These are phyloP conservation scores for Quercus aquifolioides DNA, from an alignment of 306 rosid genomes.

Conservation along the genomic window DNA sequence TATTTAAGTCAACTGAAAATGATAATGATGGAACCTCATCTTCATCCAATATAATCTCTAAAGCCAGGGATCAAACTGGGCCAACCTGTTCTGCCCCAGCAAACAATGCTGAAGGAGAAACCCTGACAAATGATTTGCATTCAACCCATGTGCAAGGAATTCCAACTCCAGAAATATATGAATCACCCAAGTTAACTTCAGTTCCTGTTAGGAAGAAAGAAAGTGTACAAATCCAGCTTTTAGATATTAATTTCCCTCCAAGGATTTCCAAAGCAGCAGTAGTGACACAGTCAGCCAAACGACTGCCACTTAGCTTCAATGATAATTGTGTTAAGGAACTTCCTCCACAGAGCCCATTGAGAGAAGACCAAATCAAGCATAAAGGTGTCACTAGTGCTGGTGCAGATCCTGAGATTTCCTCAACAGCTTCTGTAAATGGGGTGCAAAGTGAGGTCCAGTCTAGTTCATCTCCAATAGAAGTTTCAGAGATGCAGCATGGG, in stretches of 20 bases:
- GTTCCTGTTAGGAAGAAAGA: constrained; percentile 60
- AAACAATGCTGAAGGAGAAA: constrained; percentile 61
- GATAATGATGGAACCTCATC: constrained; percentile 72
- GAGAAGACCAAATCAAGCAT: constrained; percentile 35
- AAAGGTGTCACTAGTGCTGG: constrained; percentile 25
- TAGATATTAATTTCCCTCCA: constrained; percentile 94
- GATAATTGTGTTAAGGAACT: constrained; percentile 37
- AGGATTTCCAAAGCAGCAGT: constrained; percentile 40
- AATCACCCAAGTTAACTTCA: constrained; percentile 80
- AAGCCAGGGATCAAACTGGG: constrained; percentile 48
- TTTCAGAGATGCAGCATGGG: constrained; percentile 54
- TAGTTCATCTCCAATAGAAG: constrained; percentile 63
- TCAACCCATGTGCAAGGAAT: constrained; percentile 76
- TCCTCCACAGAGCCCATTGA: constrained; percentile 37
- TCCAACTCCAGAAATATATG: constrained; percentile 96
- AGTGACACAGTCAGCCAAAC: constrained; percentile 33
- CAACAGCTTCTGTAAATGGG: constrained; percentile 77
- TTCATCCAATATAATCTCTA: constrained; percentile 57
- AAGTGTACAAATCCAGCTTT: constrained; percentile 57
- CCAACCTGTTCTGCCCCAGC: constrained; percentile 51
- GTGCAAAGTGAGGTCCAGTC: constrained; percentile 77
- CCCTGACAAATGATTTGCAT: constrained; percentile 34
- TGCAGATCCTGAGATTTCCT: constrained; percentile 54
- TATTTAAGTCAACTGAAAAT: constrained; percentile 74
- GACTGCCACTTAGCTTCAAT: constrained; percentile 34